Evolutionary conservation across 805 yeast genomes (phyloP).

Genomic region (Debaryomyces tyrocola): DNA sequence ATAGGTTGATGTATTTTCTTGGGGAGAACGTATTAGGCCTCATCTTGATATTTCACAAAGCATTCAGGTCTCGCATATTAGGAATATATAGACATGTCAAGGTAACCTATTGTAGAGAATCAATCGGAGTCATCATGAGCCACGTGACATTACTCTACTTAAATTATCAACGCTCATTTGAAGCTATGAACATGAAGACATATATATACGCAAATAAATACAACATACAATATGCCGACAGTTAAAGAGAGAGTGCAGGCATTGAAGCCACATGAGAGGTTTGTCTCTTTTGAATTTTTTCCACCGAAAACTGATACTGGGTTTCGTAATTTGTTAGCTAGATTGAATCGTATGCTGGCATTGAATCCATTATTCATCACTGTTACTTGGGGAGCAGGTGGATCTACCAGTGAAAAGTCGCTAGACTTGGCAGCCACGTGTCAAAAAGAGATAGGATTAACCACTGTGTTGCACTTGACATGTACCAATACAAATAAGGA

Average conservation of each 20-base stretch:
- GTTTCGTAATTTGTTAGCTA: constrained; percentile 75
- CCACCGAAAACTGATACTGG: constrained; percentile 97
- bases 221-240: constrained; percentile 22
- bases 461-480: constrained; percentile 92
- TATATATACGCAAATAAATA: not conserved
- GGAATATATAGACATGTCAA: too few species aligned
- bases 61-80: too few species aligned
- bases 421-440: constrained; percentile 79
- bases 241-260: constrained; percentile 53
- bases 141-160: constrained; percentile 1
- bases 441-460: constrained; percentile 71
- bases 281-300: constrained; percentile 89
- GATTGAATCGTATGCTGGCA: constrained; percentile 85
- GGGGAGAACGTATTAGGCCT: too few species aligned
- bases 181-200: not conserved
- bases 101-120: not conserved
- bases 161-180: not conserved
- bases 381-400: constrained; percentile 99
- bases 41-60: too few species aligned
- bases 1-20: too few species aligned
- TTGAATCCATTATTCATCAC: constrained; percentile 88
- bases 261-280: constrained; percentile 53
- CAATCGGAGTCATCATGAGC: not conserved
- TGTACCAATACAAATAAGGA: constrained; percentile 87
- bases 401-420: constrained; percentile 85